Conservation (phyloP, 2,329 filamentous ascomycete species). For the Ophiognomonia clavigignenti-juglandacearum region DNA sequence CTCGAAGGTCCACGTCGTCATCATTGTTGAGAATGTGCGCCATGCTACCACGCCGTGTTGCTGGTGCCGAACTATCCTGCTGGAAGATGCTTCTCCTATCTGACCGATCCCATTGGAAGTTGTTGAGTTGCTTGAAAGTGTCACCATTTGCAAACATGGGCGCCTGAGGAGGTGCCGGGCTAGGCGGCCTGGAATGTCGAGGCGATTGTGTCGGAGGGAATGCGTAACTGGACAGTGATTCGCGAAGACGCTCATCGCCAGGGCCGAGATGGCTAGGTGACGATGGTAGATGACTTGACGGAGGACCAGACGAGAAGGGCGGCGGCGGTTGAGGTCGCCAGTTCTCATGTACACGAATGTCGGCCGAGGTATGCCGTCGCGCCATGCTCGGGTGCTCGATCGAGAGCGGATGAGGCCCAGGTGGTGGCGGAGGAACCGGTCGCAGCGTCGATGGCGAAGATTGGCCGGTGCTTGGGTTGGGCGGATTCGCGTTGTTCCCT, state of each 20-base stretch:
- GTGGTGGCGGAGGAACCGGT: slow-evolving; percentile 56
- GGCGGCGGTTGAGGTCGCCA: slow-evolving; percentile 63
- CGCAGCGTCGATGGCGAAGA: slow-evolving; percentile 72
- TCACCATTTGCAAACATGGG: slow-evolving; percentile 44
- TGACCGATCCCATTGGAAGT: slow-evolving; percentile 53
- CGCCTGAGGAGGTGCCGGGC: slow-evolving; percentile 45
- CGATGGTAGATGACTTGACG: slow-evolving; percentile 48
- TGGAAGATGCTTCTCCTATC: slow-evolving; percentile 44
- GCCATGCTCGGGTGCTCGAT: slow-evolving; percentile 65
- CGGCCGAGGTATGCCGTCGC: slow-evolving; percentile 88
- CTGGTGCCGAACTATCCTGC: slow-evolving; percentile 51
- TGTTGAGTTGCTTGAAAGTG: slow-evolving; percentile 42
- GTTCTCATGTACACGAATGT: slow-evolving; percentile 77
- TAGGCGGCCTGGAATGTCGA: slow-evolving; percentile 45
- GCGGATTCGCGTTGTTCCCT: slow-evolving; percentile 40
- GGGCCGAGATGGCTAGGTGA: slow-evolving; percentile 45
- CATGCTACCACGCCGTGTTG: slow-evolving; percentile 56
- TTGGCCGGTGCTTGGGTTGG: slow-evolving; percentile 42
- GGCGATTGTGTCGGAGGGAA: slow-evolving; percentile 38
- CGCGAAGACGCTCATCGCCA: slow-evolving; percentile 52
- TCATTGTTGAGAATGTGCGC: slow-evolving; percentile 58
- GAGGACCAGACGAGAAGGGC: slow-evolving; percentile 59
- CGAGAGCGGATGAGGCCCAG: slow-evolving; percentile 51
- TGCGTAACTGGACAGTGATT: slow-evolving; percentile 53
- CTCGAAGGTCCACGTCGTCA: slow-evolving; percentile 49